Conservation (phyloP, 208 protist species). For the Wallacemonas sp. region DNA sequence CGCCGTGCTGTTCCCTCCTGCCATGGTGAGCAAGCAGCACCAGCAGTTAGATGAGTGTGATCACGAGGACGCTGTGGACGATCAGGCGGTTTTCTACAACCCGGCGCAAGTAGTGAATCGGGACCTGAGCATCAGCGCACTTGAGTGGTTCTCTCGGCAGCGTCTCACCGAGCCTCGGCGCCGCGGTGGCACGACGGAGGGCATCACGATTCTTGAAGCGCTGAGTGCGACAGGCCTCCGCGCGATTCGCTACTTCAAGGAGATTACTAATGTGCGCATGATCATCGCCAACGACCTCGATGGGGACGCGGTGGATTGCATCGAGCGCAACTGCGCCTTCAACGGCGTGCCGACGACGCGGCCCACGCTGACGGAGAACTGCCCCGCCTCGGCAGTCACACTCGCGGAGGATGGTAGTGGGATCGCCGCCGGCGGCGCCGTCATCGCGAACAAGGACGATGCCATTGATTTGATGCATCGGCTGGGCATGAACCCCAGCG, state of each 20-base stretch:
- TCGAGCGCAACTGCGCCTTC: constrained; percentile 94
- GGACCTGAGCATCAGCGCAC: constrained; percentile 95
- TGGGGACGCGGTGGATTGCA: constrained; percentile 93
- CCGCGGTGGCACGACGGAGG: constrained; percentile 60
- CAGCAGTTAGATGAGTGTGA: constrained; percentile 10
- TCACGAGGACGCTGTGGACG: constrained; percentile 28
- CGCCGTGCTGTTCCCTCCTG: constrained; percentile 77
- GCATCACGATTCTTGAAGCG: constrained; percentile 97
- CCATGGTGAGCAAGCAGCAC: constrained; percentile 23
- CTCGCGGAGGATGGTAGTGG: background rate
- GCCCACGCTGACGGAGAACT: constrained; percentile 81
- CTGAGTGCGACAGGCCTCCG: constrained; percentile 97
- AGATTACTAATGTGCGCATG: constrained; percentile 93
- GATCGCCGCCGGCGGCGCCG: constrained; percentile 45
- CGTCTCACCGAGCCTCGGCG: constrained; percentile 48
- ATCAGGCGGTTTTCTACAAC: constrained; percentile 97
- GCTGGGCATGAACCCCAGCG: constrained; percentile 55
- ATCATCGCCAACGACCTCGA: constrained; percentile 99
- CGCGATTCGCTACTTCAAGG: constrained; percentile 97
- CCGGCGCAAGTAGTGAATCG: constrained; percentile 98
- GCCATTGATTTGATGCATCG: constrained; percentile 91
- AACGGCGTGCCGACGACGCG: constrained; percentile 87
- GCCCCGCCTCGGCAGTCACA: constrained; percentile 28
- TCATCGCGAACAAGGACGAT: constrained; percentile 93
- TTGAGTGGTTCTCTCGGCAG: constrained; percentile 81